Conservation (phyloP, 306 rosid species). For the Vigna mungo region DNA sequence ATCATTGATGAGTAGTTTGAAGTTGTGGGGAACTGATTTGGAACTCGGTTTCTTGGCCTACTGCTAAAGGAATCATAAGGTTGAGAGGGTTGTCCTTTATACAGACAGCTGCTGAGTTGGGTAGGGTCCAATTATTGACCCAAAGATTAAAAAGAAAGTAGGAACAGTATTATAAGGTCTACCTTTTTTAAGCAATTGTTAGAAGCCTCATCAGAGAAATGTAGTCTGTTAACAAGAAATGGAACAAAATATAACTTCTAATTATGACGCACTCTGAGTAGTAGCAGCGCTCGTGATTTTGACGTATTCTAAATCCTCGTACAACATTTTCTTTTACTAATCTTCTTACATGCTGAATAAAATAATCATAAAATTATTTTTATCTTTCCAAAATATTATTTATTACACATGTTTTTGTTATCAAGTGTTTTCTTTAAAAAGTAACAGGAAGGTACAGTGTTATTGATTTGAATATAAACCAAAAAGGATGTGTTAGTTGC, state of each 20-base stretch:
- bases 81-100: conserved; percentile 1
- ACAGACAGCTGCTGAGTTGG: neutral
- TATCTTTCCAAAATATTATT: neutral
- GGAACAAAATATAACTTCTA: neutral
- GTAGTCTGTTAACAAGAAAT: neutral
- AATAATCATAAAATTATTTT: neutral
- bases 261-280: neutral
- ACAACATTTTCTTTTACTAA: neutral
- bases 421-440: neutral
- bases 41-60: neutral
- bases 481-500: neutral
- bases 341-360: neutral
- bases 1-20: neutral
- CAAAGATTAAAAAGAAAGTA: neutral
- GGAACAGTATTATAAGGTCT: neutral
- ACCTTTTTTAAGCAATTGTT: neutral
- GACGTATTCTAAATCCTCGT: neutral
- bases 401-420: neutral
- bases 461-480: neutral
- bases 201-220: neutral
- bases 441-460: neutral
- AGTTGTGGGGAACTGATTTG: neutral
- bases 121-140: neutral
- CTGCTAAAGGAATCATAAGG: neutral
- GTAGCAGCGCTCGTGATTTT: neutral